phyloP scores from a whole-genome alignment of 1,284 basidiomycete genomes.

The Kwoniella shivajii region DNA sequence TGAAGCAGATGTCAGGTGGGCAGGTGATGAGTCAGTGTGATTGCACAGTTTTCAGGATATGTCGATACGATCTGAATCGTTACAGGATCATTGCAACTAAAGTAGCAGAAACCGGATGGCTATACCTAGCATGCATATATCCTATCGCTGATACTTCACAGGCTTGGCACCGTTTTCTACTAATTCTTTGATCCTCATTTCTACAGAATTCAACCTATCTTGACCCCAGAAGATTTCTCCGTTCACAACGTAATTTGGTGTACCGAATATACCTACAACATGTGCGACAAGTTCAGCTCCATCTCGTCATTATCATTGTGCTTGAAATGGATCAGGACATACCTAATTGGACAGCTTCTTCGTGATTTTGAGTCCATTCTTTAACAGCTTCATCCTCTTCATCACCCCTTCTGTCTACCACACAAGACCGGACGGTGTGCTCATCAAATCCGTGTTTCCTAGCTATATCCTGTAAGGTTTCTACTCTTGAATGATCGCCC shows the following conservation, averaged over 20 bases:
- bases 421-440: slow-evolving; percentile 10
- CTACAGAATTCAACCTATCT: slow-evolving; percentile 26
- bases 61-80: too few relatives aligned
- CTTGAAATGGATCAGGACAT: slow-evolving; percentile 5
- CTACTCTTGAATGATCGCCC: slow-evolving; percentile 24
- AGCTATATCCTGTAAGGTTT: slow-evolving; percentile 19
- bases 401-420: slow-evolving; percentile 21
- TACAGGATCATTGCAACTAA: too few relatives aligned
- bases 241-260: slow-evolving; percentile 37
- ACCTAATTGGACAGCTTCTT: slow-evolving; percentile 30
- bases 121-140: not conserved
- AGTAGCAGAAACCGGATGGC: too few relatives aligned
- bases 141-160: slow-evolving; percentile 7
- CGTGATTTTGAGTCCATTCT: slow-evolving; percentile 27
- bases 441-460: slow-evolving; percentile 18
- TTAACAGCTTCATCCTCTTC: slow-evolving; percentile 19
- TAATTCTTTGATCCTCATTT: slow-evolving; percentile 27
- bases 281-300: not conserved
- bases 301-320: not conserved
- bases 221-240: slow-evolving; percentile 42
- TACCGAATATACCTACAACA: slow-evolving; percentile 31
- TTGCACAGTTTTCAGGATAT: not conserved
- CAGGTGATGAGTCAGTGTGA: slow-evolving; percentile 56
- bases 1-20: slow-evolving; percentile 84
- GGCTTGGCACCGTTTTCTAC: slow-evolving; percentile 22